These are phyloP conservation scores for Scheffersomyces segobiensis DNA, from an alignment of 1,139 yeast genomes.

Conservation along the genomic window DNA sequence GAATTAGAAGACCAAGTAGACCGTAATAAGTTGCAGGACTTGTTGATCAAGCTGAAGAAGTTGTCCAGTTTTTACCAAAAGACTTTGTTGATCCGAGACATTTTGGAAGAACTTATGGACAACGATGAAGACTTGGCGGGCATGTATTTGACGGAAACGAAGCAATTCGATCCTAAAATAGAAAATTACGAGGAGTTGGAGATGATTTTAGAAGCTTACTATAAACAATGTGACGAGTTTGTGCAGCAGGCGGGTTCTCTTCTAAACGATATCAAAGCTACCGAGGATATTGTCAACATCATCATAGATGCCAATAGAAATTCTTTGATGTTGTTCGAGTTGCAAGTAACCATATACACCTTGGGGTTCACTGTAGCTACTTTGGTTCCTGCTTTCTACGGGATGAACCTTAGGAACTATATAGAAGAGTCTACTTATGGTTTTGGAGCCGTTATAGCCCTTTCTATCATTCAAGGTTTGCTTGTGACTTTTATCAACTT, in stretches of 20 bases:
- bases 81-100: constrained; percentile 77
- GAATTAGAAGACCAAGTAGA: constrained; percentile 88
- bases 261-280: constrained; percentile 81
- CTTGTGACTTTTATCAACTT: constrained; percentile 46
- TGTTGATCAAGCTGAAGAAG: constrained; percentile 79
- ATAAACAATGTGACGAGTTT: constrained; percentile 93
- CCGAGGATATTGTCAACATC: constrained; percentile 95
- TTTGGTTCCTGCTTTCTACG: constrained; percentile 76
- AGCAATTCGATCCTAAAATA: constrained; percentile 23
- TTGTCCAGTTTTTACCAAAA: constrained; percentile 82
- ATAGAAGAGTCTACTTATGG: constrained; percentile 77
- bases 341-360: constrained; percentile 83
- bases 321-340: constrained; percentile 84
- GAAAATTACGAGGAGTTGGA: constrained; percentile 74
- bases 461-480: constrained; percentile 48
- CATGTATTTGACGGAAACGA: constrained; percentile 66
- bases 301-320: constrained; percentile 94
- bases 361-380: constrained; percentile 80
- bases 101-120: constrained; percentile 82
- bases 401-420: constrained; percentile 91
- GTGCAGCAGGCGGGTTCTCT: constrained; percentile 91
- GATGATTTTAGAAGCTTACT: constrained; percentile 88
- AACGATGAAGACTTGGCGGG: constrained; percentile 88
- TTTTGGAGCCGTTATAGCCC: constrained; percentile 58
- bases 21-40: constrained; percentile 73